phyloP scores from a whole-genome alignment of 257 asterid species.

The Ballota nigra region DNA sequence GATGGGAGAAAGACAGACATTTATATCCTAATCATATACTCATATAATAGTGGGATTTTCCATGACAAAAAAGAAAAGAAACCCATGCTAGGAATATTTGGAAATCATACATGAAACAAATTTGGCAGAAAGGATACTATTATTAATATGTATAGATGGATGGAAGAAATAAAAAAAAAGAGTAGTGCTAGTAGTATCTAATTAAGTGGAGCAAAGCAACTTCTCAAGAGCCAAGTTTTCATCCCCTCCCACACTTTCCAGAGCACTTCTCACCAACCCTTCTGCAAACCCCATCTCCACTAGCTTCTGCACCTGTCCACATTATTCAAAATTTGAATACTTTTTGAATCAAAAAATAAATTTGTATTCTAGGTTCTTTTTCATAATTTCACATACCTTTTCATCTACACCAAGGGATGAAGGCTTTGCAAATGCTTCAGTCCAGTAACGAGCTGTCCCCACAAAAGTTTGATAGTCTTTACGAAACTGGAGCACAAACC shows the following conservation, averaged over 20 bases:
- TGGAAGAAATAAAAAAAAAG: too few relatives aligned
- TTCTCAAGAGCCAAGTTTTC: slow-evolving; percentile 95
- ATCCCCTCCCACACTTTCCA: slow-evolving; percentile 81
- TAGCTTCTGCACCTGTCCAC: slow-evolving; percentile 76
- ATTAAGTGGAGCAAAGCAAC: slow-evolving; percentile 86
- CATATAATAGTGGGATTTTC: background rate
- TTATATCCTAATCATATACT: too few relatives aligned
- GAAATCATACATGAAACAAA: background rate
- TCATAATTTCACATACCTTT: slow-evolving; percentile 44
- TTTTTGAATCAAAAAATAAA: too few relatives aligned
- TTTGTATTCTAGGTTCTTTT: background rate
- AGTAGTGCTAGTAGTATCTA: too few relatives aligned
- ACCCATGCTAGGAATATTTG: background rate
- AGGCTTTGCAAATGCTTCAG: slow-evolving; percentile 87
- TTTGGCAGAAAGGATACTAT: background rate
- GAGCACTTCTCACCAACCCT: slow-evolving; percentile 57
- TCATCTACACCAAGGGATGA: slow-evolving; percentile 77
- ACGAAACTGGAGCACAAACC: slow-evolving; percentile 48
- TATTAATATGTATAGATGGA: too few relatives aligned
- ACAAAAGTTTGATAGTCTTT: slow-evolving; percentile 67
- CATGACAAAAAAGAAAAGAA: background rate
- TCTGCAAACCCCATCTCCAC: slow-evolving; percentile 98
- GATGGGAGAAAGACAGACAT: too few relatives aligned
- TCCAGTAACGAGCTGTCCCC: slow-evolving; percentile 97
- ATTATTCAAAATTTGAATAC: too few relatives aligned